Base-by-base conservation (phyloP, 495 filamentous ascomycete species). In the Chlorociboria aeruginascens region DNA sequence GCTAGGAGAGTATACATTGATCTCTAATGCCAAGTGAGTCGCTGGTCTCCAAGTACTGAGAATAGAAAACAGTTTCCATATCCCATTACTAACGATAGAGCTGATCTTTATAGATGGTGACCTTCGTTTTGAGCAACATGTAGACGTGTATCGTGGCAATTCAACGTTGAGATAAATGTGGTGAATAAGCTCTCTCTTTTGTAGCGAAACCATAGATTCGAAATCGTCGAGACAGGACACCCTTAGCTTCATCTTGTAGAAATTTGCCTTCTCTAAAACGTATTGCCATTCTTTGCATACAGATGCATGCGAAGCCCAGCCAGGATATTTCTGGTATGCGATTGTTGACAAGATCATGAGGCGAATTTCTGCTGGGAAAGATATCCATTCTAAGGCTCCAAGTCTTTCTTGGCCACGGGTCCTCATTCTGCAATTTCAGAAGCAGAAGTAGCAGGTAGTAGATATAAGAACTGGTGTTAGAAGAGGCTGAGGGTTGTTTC, bases 1-100 rank as follows among this genome's bases (percentile, higher is more conserved):
- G 48, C 61, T 66, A 40, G 57, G 64, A 47, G 63, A 62, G 46
- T 65, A 58, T 46, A 64, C 55, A 54, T 65, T 63, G 43, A 66
- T 66, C 52, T 67, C 66, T 47, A 67, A 61, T 41, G 57, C 46
- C 50, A 67, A 62, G 46, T 57, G 48, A 54, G 53, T 44, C 33
- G 51, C 52, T 39, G 57, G 59, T 41, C 63, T 59, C 63, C 60
- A 67, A 42, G 44, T 55, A 51, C 62, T 61, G 53, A 67, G 61
- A 53, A 51, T 49, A 13, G 57, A 62, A 50, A 66, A 62, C 39
- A 66, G 53, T 49, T 60, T 52, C 46, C 55, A 44, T 51, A 68
- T 60, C 25, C 58, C 48, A 45, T 57, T 52, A 45, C 50, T 63
- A 46, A 67, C 61, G 31, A 52, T 50, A 46, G 41, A 35, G 44